Conservation (phyloP, 2,329 filamentous ascomycete species). For the Aspergillus intermedius region DNA sequence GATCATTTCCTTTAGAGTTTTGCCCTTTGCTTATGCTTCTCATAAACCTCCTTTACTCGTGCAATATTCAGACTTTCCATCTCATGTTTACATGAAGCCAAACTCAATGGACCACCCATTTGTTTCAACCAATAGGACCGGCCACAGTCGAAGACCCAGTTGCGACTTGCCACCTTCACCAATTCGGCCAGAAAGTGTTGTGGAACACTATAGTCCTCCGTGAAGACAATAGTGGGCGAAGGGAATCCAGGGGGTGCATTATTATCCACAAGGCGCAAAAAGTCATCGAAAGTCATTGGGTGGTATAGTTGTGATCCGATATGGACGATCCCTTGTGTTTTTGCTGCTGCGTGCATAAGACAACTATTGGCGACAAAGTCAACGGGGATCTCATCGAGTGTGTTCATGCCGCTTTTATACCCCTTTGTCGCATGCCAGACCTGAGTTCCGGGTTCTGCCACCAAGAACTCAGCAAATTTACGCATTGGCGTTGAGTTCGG, state of each 20-base stretch:
- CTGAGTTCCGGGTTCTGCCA: constrained; percentile 22
- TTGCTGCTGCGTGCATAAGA: constrained; percentile 23
- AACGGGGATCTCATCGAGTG: constrained; percentile 27
- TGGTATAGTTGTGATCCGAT: constrained; percentile 24
- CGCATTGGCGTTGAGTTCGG: constrained; percentile 25
- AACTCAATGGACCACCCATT: constrained; percentile 22
- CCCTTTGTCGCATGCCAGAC: constrained; percentile 25
- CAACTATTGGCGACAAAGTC: constrained; percentile 29
- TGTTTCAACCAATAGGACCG: constrained; percentile 28
- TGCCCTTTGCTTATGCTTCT: constrained; percentile 10
- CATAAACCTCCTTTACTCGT: constrained; percentile 17
- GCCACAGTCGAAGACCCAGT: constrained; percentile 29
- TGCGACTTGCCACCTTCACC: constrained; percentile 25
- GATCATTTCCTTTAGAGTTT: constrained; percentile 11
- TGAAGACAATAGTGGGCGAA: constrained; percentile 22
- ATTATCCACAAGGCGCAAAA: constrained; percentile 12
- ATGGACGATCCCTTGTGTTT: constrained; percentile 24
- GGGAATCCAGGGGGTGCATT: constrained; percentile 17
- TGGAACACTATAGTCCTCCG: constrained; percentile 18
- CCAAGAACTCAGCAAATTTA: constrained; percentile 22
- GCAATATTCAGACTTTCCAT: constrained; percentile 16
- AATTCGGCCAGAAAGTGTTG: constrained; percentile 27
- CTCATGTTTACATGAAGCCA: constrained; percentile 19
- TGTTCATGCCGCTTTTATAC: constrained; percentile 21
- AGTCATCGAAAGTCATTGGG: constrained; percentile 22